Evolutionary conservation across 345 rosid species (phyloP), one percentile per base, ranked within the genome.

Genomic region (Gossypium raimondii): DNA sequence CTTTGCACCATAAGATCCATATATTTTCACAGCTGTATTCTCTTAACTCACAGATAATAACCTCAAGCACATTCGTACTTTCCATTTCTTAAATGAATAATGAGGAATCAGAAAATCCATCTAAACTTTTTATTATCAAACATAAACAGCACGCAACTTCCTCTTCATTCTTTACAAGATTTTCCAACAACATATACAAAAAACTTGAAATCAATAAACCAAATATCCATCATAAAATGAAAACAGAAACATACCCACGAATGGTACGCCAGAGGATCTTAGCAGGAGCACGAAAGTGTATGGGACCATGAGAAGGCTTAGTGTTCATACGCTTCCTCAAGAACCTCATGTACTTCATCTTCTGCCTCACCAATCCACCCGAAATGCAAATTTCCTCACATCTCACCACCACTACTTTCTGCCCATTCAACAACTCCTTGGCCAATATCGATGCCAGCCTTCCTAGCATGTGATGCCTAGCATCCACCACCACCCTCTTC

Each of bases 261-360:
- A 93, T 82, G 13, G 95, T 93, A 48, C 97, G 92, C 97, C 93
- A 91, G 75, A 93, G 80, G 88, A 93, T 91, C 82, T 93, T 93
- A n/a, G 97, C 81, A 12, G 98, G 97, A 67, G 93, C 92, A 56
- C 98, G 89, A 84, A 93, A 91, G 80, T 91, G 98, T 80, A 93
- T 91, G 72, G 97, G 94, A 11, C 98, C 98, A 22, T 91, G 94
- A 64, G 98, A 93, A 1, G 98, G 98, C 77, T 93, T 93, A 44
- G 98, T 93, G 87, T 91, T 93, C 98, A 93, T 93, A 52, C 93
- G 91, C 84, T 93, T 90, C 60, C 98, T 88, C n/a, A 93, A 87
- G 70, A 93, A 93, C 43, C 98, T 67, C 88, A 90, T 58, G 83
- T 87, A 92, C 85, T 93, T 93, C 97, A 91, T 91, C 79, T 93